These are phyloP conservation scores for Glonium stellatum DNA, from an alignment of 495 filamentous ascomycete genomes.

Conservation along the genomic window DNA sequence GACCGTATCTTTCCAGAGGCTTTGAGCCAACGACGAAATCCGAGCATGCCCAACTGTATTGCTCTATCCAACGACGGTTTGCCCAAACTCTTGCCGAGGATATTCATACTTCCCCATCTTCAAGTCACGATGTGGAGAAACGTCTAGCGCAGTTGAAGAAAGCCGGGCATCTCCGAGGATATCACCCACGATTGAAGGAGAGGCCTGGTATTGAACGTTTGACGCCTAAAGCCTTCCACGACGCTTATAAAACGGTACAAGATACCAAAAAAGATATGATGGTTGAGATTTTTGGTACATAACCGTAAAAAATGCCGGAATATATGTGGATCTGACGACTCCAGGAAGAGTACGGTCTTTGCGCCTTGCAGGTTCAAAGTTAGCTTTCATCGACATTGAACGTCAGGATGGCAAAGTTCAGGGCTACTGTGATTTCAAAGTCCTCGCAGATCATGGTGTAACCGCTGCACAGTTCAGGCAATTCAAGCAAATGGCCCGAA, in stretches of 20 bases:
- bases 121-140: slow-evolving; percentile 30
- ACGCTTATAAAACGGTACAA: slow-evolving; percentile 18
- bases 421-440: slow-evolving; percentile 59
- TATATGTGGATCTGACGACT: slow-evolving; percentile 23
- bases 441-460: slow-evolving; percentile 41
- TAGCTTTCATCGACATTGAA: slow-evolving; percentile 78
- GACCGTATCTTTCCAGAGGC: slow-evolving; percentile 44
- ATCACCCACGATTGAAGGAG: slow-evolving; percentile 46
- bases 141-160: slow-evolving; percentile 46
- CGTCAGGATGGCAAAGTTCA: slow-evolving; percentile 61
- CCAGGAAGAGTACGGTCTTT: slow-evolving; percentile 58
- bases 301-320: no score
- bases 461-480: slow-evolving; percentile 48
- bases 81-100: slow-evolving; percentile 1
- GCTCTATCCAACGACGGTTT: slow-evolving; percentile 26
- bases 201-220: slow-evolving; percentile 13
- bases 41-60: slow-evolving; percentile 44
- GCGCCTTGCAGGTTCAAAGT: slow-evolving; percentile 57
- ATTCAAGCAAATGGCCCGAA: slow-evolving; percentile 51
- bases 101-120: slow-evolving; percentile 7
- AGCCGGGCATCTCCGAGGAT: slow-evolving; percentile 36
- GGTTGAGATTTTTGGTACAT: slow-evolving; percentile 15
- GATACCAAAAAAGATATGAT: background rate
- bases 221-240: slow-evolving; percentile 11
- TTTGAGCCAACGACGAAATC: slow-evolving; percentile 25